Percentiles rank a stretch among this genome's conserved stretches.
Evolutionary conservation across 306 rosid genomes (phyloP).

Genomic region (Vigna radiata): DNA sequence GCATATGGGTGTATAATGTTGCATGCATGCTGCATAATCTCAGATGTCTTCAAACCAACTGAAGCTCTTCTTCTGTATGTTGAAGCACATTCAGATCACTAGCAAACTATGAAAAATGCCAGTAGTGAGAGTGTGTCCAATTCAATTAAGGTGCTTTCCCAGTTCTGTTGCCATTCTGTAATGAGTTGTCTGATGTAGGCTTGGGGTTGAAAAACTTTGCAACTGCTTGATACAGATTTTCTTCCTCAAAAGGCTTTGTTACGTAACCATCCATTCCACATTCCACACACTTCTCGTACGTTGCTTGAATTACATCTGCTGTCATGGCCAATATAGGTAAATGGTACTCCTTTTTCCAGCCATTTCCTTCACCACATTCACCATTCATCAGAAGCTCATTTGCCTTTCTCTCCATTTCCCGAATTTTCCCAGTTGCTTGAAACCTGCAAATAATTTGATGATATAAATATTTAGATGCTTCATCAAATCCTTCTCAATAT

Average conservation of each 20-base stretch:
- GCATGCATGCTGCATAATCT: conserved; percentile 1
- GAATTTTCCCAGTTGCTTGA: conserved; percentile 79
- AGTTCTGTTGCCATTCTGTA: conserved; percentile 25
- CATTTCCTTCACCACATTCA: conserved; percentile 59
- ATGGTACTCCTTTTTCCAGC: conserved; percentile 60
- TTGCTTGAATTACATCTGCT: conserved; percentile 95
- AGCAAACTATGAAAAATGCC: conserved; percentile 48
- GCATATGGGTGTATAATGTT: conserved; percentile 19
- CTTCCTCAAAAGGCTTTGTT: conserved; percentile 96
- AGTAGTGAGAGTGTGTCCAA: conserved; percentile 29
- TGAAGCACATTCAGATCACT: conserved; percentile 26
- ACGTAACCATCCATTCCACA: conserved; percentile 98
- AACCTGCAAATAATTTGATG: conserved; percentile 57
- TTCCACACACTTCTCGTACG: conserved; percentile 79
- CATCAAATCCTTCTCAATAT: not conserved
- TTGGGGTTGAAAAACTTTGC: conserved; percentile 75
- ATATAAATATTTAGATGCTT: no score
- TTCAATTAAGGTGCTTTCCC: not conserved
- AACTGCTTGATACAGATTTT: conserved; percentile 89
- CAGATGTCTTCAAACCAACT: conserved; percentile 12
- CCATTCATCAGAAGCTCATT: conserved; percentile 59
- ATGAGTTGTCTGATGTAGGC: conserved; percentile 41
- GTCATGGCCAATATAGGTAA: conserved; percentile 94
- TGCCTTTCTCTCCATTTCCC: conserved; percentile 75
- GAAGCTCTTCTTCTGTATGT: not conserved